These are phyloP conservation scores for Psilocybe tampanensis DNA, from an alignment of 768 basidiomycete genomes.

Conservation along the genomic window DNA sequence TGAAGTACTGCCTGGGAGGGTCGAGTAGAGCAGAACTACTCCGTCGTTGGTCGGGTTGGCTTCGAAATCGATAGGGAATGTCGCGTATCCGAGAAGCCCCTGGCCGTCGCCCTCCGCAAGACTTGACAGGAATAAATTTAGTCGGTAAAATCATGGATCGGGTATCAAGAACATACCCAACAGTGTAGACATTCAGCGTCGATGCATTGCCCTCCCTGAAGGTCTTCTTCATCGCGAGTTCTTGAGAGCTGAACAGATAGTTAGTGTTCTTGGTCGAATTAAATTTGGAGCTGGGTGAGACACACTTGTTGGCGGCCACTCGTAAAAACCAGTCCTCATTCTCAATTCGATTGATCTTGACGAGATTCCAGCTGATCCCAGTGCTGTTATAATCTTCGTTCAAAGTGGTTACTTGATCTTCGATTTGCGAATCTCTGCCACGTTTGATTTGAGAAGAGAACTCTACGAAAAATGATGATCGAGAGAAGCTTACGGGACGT, in stretches of 20 bases:
- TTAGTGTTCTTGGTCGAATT: neutral
- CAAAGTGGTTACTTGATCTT: constrained; percentile 38
- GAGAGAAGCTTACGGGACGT: constrained; percentile 35
- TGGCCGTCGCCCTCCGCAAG: constrained; percentile 27
- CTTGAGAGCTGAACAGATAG: constrained; percentile 25
- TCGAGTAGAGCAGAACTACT: constrained; percentile 41
- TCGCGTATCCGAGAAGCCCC: constrained; percentile 53
- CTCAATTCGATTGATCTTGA: constrained; percentile 41
- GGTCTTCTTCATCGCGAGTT: constrained; percentile 44
- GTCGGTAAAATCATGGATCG: no score
- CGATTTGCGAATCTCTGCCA: constrained; percentile 31
- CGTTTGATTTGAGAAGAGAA: neutral
- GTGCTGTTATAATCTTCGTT: constrained; percentile 43
- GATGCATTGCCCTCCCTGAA: constrained; percentile 43
- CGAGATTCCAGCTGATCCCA: constrained; percentile 43
- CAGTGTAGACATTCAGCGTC: constrained; percentile 52
- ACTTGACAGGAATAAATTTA: constrained; percentile 6
- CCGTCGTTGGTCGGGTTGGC: constrained; percentile 45
- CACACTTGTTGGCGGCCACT: constrained; percentile 37
- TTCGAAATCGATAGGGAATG: constrained; percentile 48
- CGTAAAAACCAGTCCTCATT: constrained; percentile 51
- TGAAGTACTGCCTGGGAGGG: constrained; percentile 42
- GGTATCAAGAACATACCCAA: constrained; percentile 34
- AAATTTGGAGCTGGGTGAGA: neutral
- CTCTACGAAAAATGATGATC: constrained; percentile 3